A percentile compares a stretch with the other conserved stretches of the same genome.
Conservation (phyloP, 352 stramenopile genomes). For the Phytophthora rubi region DNA sequence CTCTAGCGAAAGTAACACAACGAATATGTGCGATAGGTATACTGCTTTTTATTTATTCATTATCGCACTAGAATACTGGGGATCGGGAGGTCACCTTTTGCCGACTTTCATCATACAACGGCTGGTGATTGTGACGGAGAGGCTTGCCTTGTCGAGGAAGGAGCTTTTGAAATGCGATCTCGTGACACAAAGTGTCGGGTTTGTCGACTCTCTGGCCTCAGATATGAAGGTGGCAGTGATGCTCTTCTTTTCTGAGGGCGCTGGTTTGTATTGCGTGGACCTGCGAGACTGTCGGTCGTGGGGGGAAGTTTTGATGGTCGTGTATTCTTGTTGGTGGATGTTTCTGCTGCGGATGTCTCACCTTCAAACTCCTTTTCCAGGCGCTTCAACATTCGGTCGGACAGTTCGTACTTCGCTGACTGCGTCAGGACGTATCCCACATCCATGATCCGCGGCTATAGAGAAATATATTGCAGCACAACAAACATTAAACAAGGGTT, state of each 20-base stretch:
- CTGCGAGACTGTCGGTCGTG: constrained; percentile 7
- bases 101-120: constrained; percentile 3
- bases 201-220: constrained; percentile 7
- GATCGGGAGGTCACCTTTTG: background rate
- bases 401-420: constrained; percentile 48
- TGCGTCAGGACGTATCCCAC: constrained; percentile 29
- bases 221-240: constrained; percentile 13
- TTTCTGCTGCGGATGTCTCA: constrained; percentile 3
- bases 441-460: constrained; percentile 42
- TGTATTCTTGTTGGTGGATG: constrained; percentile 13
- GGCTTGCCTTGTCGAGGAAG: constrained; percentile 34
- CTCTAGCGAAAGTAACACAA: constrained; percentile 37
- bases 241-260: constrained; percentile 15
- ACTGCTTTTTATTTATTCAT: constrained; percentile 15
- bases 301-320: background rate
- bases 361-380: constrained; percentile 45
- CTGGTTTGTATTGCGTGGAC: constrained; percentile 13
- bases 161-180: constrained; percentile 15
- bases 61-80: constrained; percentile 1
- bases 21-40: background rate
- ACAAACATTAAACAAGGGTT: background rate
- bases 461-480: background rate
- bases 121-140: constrained; percentile 17
- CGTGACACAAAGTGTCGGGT: background rate
- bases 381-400: constrained; percentile 37